A percentile compares a stretch with the other conserved stretches of the same genome.
These are phyloP conservation scores for Kentomonas sorsogonicus DNA, from an alignment of 208 protist genomes.

Conservation along the genomic window DNA sequence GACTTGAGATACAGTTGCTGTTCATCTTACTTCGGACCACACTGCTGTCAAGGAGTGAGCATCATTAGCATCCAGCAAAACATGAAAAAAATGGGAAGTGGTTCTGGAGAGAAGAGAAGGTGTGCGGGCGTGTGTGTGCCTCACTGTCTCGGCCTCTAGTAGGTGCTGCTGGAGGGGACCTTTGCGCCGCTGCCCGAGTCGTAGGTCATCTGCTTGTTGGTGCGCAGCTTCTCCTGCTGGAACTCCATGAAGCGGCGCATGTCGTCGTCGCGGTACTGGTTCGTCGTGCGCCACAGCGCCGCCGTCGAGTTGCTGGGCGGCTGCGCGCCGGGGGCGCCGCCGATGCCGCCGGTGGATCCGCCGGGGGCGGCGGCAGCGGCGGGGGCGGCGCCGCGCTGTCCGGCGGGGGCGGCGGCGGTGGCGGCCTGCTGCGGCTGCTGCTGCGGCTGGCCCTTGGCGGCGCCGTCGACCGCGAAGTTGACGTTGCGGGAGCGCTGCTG, in stretches of 20 bases:
- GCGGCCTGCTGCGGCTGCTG: no score
- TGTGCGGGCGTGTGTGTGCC: no score
- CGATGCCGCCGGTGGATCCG: background rate
- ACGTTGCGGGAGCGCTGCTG: background rate
- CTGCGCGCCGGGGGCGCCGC: conserved; percentile 6
- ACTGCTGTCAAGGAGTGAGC: no score
- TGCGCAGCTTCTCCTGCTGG: conserved; percentile 56
- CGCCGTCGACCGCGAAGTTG: no score
- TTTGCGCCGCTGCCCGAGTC: conserved; percentile 23
- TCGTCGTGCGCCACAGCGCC: conserved; percentile 79
- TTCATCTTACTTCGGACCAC: no score
- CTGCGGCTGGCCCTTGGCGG: no score
- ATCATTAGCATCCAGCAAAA: no score
- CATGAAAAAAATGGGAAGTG: no score
- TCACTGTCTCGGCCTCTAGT: no score
- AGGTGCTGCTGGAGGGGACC: no score
- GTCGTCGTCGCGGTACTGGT: conserved; percentile 59
- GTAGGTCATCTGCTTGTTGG: conserved; percentile 60
- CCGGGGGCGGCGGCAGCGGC: background rate
- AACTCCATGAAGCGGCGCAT: conserved; percentile 75
- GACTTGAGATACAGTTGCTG: background rate
- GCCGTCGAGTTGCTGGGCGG: conserved; percentile 36
- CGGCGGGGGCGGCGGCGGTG: no score
- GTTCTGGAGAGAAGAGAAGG: no score
- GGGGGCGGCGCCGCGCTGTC: background rate